Conservation (phyloP, 2,329 filamentous ascomycete genomes). For the Hypoxylon sp. region DNA sequence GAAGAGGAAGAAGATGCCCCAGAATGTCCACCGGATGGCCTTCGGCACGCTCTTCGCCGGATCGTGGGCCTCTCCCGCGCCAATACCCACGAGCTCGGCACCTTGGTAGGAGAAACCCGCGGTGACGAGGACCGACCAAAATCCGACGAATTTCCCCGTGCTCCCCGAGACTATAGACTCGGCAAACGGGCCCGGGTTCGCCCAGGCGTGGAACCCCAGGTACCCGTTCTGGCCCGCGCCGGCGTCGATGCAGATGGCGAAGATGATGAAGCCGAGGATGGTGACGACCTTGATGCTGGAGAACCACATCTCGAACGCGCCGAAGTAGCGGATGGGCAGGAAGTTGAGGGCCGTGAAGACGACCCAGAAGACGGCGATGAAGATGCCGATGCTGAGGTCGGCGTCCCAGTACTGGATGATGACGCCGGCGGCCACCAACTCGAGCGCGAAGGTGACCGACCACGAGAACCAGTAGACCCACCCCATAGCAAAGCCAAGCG, state of each 20-base stretch:
- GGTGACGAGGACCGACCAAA: slow-evolving; percentile 76
- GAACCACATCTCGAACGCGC: slow-evolving; percentile 84
- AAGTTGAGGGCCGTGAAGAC: slow-evolving; percentile 77
- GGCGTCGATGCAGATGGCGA: slow-evolving; percentile 79
- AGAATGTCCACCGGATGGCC: slow-evolving; percentile 80
- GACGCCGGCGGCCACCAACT: slow-evolving; percentile 77
- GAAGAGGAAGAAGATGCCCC: slow-evolving; percentile 78
- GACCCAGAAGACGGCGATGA: slow-evolving; percentile 79
- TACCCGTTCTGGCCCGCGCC: slow-evolving; percentile 77
- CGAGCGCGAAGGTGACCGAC: slow-evolving; percentile 78
- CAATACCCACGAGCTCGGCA: slow-evolving; percentile 80
- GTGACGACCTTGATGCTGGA: slow-evolving; percentile 81
- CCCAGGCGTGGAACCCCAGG: slow-evolving; percentile 80
- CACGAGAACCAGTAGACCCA: slow-evolving; percentile 87
- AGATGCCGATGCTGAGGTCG: slow-evolving; percentile 73
- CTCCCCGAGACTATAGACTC: slow-evolving; percentile 66
- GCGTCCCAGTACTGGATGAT: slow-evolving; percentile 81
- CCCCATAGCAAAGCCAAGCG: slow-evolving; percentile 80
- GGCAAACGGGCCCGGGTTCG: slow-evolving; percentile 74
- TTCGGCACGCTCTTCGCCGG: slow-evolving; percentile 77
- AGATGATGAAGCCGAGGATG: slow-evolving; percentile 80
- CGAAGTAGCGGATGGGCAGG: slow-evolving; percentile 77
- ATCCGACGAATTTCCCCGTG: slow-evolving; percentile 73
- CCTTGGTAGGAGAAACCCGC: slow-evolving; percentile 79
- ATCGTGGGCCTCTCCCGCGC: slow-evolving; percentile 80